phyloP scores from a whole-genome alignment of 2,329 filamentous ascomycete genomes.

The Neospermospora avenae region DNA sequence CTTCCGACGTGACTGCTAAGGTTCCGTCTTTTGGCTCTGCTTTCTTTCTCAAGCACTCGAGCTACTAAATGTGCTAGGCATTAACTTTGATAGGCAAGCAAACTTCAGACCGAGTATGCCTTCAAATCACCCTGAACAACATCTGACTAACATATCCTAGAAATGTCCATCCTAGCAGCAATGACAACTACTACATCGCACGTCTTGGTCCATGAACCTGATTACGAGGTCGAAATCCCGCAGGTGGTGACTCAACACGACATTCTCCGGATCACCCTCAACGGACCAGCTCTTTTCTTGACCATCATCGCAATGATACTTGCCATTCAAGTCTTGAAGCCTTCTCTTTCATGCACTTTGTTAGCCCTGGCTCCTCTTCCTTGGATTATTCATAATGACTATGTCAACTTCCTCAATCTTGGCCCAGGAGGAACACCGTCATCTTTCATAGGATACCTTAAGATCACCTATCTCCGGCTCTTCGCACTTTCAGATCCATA shows the following conservation, averaged over 20 bases:
- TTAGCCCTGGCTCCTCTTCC: slow-evolving; percentile 47
- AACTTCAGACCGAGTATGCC: neutral
- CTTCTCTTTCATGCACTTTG: slow-evolving; percentile 46
- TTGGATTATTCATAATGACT: slow-evolving; percentile 63
- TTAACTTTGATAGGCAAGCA: slow-evolving; percentile 42
- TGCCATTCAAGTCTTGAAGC: slow-evolving; percentile 50
- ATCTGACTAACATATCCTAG: slow-evolving; percentile 50
- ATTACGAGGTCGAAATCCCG: slow-evolving; percentile 19
- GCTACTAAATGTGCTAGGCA: slow-evolving; percentile 31
- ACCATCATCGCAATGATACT: slow-evolving; percentile 52
- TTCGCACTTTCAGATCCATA: slow-evolving; percentile 72
- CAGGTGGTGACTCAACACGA: slow-evolving; percentile 28
- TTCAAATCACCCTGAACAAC: slow-evolving; percentile 64
- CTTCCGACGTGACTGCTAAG: slow-evolving; percentile 25
- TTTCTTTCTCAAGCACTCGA: slow-evolving; percentile 25
- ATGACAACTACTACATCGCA: slow-evolving; percentile 18
- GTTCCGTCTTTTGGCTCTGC: slow-evolving; percentile 26
- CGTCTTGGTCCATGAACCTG: slow-evolving; percentile 18
- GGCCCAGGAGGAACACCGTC: slow-evolving; percentile 78
- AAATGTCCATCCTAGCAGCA: slow-evolving; percentile 14
- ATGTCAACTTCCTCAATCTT: slow-evolving; percentile 70
- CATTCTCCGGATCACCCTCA: slow-evolving; percentile 31
- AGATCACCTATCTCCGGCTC: slow-evolving; percentile 68
- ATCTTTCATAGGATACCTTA: slow-evolving; percentile 69
- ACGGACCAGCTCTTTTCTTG: slow-evolving; percentile 36